Percentiles rank a stretch among this genome's conserved stretches.
These are phyloP conservation scores for Myxozyma mucilagina DNA, from an alignment of 805 yeast genomes.

Conservation along the genomic window DNA sequence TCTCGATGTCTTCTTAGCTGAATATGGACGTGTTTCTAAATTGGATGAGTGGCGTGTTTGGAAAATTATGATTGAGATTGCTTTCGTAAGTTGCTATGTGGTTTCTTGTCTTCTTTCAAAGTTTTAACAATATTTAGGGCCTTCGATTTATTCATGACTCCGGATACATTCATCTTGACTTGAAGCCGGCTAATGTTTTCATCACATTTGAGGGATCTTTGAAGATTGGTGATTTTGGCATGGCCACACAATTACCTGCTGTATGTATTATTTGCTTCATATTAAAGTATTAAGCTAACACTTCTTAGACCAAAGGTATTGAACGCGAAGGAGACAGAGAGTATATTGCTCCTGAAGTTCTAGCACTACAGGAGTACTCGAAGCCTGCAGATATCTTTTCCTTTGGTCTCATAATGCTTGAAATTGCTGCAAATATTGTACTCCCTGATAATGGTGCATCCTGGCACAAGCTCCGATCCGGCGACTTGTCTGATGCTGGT, in stretches of 20 bases:
- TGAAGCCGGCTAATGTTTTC: slow-evolving; percentile 93
- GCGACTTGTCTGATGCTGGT: slow-evolving; percentile 86
- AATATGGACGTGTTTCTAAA: slow-evolving; percentile 70
- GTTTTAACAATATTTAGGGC: slow-evolving; percentile 46
- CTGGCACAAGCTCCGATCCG: slow-evolving; percentile 94
- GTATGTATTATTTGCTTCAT: slow-evolving; percentile 41
- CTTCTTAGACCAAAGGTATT: slow-evolving; percentile 45
- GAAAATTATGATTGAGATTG: slow-evolving; percentile 86
- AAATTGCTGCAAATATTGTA: slow-evolving; percentile 92
- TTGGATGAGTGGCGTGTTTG: slow-evolving; percentile 97
- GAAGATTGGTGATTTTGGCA: slow-evolving; percentile 95
- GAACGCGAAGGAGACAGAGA: slow-evolving; percentile 98
- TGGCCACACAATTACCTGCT: slow-evolving; percentile 79
- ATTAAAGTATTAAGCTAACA: not conserved
- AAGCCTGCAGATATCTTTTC: slow-evolving; percentile 94
- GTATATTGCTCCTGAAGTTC: slow-evolving; percentile 95
- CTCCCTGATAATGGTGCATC: slow-evolving; percentile 94
- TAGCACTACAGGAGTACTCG: slow-evolving; percentile 76
- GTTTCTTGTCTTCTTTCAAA: not conserved
- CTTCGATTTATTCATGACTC: slow-evolving; percentile 74
- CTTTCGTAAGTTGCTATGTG: slow-evolving; percentile 42
- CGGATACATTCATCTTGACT: slow-evolving; percentile 79
- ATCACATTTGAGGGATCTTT: slow-evolving; percentile 92
- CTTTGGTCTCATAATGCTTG: slow-evolving; percentile 89
- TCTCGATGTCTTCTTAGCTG: slow-evolving; percentile 73